Evolutionary conservation across 2,329 filamentous ascomycete genomes (phyloP).

Genomic region (Curvularia lunata): DNA sequence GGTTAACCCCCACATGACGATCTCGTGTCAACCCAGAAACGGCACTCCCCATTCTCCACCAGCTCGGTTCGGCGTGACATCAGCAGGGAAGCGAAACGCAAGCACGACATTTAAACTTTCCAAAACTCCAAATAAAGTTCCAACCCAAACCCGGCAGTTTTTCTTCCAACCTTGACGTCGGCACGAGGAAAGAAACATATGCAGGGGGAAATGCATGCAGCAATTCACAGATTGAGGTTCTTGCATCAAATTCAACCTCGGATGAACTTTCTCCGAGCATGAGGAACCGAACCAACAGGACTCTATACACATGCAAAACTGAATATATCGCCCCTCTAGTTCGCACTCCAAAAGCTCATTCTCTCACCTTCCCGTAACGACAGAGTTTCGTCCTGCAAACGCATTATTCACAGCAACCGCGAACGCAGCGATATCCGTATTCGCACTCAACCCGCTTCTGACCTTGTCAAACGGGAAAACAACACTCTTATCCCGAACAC

Average conservation of each 20-base stretch:
- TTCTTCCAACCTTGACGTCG: background rate
- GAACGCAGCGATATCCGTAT: constrained; percentile 40
- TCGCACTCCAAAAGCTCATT: too few species aligned
- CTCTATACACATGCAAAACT: background rate
- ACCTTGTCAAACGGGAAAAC: constrained; percentile 41
- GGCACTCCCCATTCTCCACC: background rate
- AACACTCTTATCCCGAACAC: constrained; percentile 41
- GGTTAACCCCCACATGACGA: background rate
- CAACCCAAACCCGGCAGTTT: background rate
- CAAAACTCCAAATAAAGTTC: background rate
- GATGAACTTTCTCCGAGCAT: background rate
- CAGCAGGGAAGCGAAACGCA: background rate
- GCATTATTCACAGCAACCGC: constrained; percentile 49
- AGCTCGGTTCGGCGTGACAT: background rate
- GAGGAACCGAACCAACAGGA: background rate
- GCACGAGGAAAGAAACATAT: background rate
- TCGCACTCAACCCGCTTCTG: constrained; percentile 24
- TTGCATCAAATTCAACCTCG: background rate
- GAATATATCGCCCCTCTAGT: too few species aligned
- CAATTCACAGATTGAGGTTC: background rate
- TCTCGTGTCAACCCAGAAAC: background rate
- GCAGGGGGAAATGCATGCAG: background rate
- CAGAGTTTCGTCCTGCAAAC: constrained; percentile 38
- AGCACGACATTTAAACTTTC: background rate
- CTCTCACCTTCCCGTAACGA: constrained; percentile 28